phyloP scores from a whole-genome alignment of 768 basidiomycete species.

The Tephrocybe sp. region DNA sequence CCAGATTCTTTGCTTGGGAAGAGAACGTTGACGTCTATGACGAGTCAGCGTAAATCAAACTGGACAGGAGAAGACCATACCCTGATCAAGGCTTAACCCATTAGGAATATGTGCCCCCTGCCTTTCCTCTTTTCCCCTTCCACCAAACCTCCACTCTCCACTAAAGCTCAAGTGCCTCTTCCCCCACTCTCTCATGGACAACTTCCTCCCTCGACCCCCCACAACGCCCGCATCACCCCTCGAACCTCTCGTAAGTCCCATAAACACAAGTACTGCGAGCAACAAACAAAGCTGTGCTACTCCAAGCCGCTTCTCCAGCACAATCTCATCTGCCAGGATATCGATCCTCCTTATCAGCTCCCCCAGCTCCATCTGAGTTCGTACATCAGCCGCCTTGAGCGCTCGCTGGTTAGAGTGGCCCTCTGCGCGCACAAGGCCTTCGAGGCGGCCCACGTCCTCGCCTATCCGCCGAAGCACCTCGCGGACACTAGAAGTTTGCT shows the following conservation, averaged over 20 bases:
- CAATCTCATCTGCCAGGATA: constrained; percentile 80
- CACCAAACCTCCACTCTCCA: constrained; percentile 47
- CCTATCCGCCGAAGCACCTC: constrained; percentile 73
- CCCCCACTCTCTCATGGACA: constrained; percentile 53
- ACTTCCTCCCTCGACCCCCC: constrained; percentile 21
- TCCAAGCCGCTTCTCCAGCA: constrained; percentile 86
- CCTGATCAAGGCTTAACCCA: neutral
- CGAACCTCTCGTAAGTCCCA: constrained; percentile 82
- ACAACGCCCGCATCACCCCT: constrained; percentile 29
- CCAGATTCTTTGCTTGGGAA: constrained; percentile 14
- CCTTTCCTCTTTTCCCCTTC: constrained; percentile 21
- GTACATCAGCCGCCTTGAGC: constrained; percentile 46
- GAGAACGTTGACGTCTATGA: constrained; percentile 13
- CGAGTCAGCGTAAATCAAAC: neutral
- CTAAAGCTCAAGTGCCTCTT: constrained; percentile 56
- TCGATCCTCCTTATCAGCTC: constrained; percentile 72
- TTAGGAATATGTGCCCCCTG: neutral
- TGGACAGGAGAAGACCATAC: neutral
- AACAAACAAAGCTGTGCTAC: constrained; percentile 86
- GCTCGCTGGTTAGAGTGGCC: constrained; percentile 59
- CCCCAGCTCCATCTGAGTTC: constrained; percentile 69
- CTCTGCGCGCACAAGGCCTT: constrained; percentile 75
- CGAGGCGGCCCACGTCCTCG: constrained; percentile 76
- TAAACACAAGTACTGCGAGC: constrained; percentile 81
- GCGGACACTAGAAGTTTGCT: constrained; percentile 76